Conservation (phyloP, 73 alveolate genomes). For the Effrenium voratum region DNA sequence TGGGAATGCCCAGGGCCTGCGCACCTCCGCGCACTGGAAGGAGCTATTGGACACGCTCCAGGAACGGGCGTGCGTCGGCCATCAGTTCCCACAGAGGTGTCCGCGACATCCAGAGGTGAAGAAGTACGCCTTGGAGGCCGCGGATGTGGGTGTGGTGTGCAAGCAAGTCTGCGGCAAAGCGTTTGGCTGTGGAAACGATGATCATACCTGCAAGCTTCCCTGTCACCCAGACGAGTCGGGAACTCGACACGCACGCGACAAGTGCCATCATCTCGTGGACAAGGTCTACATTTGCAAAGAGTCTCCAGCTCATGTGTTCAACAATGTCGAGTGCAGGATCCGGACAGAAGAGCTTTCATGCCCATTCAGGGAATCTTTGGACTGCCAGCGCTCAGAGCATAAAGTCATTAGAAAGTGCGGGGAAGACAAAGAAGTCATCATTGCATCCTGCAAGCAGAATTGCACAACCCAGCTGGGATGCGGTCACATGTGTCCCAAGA, state of each 20-base stretch:
- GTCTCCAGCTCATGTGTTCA: not conserved
- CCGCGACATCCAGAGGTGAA: slow-evolving; percentile 39
- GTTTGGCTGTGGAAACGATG: slow-evolving; percentile 28
- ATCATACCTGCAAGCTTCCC: slow-evolving; percentile 22
- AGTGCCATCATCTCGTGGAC: not conserved
- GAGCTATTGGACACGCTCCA: slow-evolving; percentile 23
- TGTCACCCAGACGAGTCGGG: slow-evolving; percentile 57
- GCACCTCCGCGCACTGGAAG: slow-evolving; percentile 13
- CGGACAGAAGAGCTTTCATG: not conserved
- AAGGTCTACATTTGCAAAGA: not conserved
- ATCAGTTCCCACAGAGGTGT: slow-evolving; percentile 18
- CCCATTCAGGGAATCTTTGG: not conserved
- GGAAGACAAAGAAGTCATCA: not conserved
- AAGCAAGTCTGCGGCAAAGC: slow-evolving; percentile 15
- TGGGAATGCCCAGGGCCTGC: slow-evolving; percentile 45
- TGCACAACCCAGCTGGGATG: not conserved
- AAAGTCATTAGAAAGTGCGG: not conserved
- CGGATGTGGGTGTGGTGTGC: slow-evolving; percentile 45
- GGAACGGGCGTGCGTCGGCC: slow-evolving; percentile 53
- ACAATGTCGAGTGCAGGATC: not conserved
- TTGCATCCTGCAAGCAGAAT: not conserved
- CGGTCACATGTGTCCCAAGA: not conserved
- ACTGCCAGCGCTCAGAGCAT: not conserved
- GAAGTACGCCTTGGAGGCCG: slow-evolving; percentile 41
- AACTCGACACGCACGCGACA: slow-evolving; percentile 5